phyloP scores from a whole-genome alignment of 148 eudicot genomes.

The Amaranthus hypochondriacus region DNA sequence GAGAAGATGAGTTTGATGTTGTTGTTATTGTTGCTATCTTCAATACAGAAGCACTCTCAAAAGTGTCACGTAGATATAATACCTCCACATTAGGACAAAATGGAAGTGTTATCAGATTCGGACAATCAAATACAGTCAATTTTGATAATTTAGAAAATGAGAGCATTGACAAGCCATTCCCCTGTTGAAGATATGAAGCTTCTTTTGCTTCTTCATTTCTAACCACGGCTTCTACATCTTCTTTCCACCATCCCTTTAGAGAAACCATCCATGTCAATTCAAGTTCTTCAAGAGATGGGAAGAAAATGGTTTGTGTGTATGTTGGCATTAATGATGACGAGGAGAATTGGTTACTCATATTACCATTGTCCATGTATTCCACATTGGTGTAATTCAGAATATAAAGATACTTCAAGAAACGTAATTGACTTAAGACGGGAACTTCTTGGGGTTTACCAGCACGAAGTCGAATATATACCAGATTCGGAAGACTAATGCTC shows the following conservation, averaged over 20 bases:
- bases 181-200: neutral
- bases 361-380: neutral
- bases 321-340: neutral
- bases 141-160: neutral
- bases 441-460: neutral
- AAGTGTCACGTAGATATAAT: too few relatives aligned
- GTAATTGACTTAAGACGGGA: neutral
- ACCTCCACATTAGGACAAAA: neutral
- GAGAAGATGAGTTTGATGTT: too few relatives aligned
- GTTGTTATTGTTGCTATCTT: too few relatives aligned
- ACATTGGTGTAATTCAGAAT: neutral
- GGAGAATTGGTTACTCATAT: neutral
- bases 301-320: neutral
- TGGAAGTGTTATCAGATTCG: neutral
- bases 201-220: too few relatives aligned
- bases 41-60: too few relatives aligned
- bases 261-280: too few relatives aligned
- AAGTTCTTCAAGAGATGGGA: neutral
- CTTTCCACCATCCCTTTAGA: neutral
- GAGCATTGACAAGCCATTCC: neutral
- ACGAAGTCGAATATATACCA: neutral
- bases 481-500: neutral
- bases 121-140: neutral
- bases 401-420: neutral
- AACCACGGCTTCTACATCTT: neutral